These are phyloP conservation scores for Tubosaeta sp. DNA, from an alignment of 768 basidiomycete species.

Conservation along the genomic window DNA sequence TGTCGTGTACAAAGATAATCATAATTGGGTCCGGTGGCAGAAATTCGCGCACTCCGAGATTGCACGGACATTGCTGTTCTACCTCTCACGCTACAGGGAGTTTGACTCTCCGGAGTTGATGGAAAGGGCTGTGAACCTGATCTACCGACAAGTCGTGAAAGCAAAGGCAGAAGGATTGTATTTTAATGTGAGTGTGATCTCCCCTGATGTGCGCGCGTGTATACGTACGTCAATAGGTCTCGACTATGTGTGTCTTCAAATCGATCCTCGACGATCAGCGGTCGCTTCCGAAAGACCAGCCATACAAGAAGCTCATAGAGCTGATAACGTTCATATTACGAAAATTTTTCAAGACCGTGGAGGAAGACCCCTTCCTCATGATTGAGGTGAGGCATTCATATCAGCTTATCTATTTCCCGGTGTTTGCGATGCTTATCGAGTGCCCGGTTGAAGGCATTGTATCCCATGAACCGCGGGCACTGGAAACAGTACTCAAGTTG, in stretches of 20 bases:
- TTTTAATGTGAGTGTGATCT: constrained; percentile 68
- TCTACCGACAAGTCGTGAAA: constrained; percentile 88
- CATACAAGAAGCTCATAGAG: constrained; percentile 77
- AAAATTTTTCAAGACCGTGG: constrained; percentile 90
- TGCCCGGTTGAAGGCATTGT: constrained; percentile 59
- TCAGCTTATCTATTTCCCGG: constrained; percentile 19
- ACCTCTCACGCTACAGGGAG: constrained; percentile 80
- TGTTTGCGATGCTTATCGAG: constrained; percentile 20
- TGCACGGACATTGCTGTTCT: constrained; percentile 76
- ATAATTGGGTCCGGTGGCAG: constrained; percentile 40
- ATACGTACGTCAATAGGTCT: constrained; percentile 56
- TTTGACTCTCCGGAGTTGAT: constrained; percentile 74
- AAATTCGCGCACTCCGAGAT: constrained; percentile 88
- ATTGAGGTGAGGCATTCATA: constrained; percentile 65
- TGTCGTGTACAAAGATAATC: constrained; percentile 19
- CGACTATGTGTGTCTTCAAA: constrained; percentile 86
- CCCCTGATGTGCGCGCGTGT: constrained; percentile 2
- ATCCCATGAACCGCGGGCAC: constrained; percentile 80
- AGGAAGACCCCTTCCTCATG: constrained; percentile 80
- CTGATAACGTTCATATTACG: constrained; percentile 85
- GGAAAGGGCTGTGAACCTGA: constrained; percentile 82
- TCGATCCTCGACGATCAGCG: constrained; percentile 77
- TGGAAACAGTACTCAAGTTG: constrained; percentile 86
- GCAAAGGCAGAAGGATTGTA: constrained; percentile 93
- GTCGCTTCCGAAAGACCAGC: constrained; percentile 70